Evolutionary conservation across 2,329 filamentous ascomycete genomes (phyloP), one percentile per base, ranked within the genome.

Genomic region (Diatrype stigma): DNA sequence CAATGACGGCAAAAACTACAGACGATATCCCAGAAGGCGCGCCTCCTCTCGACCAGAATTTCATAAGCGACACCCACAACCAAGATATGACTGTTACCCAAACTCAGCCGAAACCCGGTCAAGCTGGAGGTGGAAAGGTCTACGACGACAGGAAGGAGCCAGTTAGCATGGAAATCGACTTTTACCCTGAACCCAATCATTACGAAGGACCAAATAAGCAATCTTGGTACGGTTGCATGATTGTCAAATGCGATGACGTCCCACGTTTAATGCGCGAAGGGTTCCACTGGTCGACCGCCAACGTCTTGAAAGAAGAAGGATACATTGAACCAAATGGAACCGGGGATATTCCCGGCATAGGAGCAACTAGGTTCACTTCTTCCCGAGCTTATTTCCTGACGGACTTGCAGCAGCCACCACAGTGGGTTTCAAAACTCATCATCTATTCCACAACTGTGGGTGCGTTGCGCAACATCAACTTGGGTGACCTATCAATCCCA

Each of bases 181-280:
- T 51, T 40, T 28, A 2, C n/a, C 38, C 52, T 17, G 8, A 46
- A 16, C 44, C 44, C 32, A 22, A 10, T 12, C 12, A 5, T 10
- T 48, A 30, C 10, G 26, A 5, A 30, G 10, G 22, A 26, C 6
- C 4, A 10, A 8, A 42, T 10, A 16, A 34, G 21, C 45, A 48
- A 28, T 21, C 23, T 22, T 54, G 52, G 52, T 28, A 34, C 49
- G 56, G 51, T 22, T 21, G 45, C 46, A 51, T 40, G 14, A 17
- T 46, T 4, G 48, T 59, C 19, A 60, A 56, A 32, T 60, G 51
- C 47, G 0, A 28, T 21, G 52, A 54, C 19, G 48, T 56, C 38
- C 52, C 52, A 38, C 49, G n/a, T 46, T 48, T 56, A 12, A 55
- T 56, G 56, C 51, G 57, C 32, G 56, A 58, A 37, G 57, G 57